phyloP scores from a whole-genome alignment of 441 rosid species.

The Lepidium campestre region DNA sequence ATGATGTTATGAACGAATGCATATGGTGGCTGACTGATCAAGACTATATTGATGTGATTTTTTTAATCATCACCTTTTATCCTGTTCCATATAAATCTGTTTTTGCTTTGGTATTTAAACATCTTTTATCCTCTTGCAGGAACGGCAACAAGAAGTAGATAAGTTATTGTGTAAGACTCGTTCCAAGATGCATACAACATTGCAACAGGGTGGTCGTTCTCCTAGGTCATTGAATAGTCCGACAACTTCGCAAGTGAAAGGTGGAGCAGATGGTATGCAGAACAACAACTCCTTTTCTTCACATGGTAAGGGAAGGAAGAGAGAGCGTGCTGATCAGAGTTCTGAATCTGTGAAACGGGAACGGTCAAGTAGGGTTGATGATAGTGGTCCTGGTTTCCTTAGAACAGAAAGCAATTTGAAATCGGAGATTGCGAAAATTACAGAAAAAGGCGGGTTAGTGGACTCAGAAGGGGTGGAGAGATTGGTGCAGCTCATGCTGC shows the following conservation, averaged over 20 bases:
- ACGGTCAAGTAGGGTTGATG: slow-evolving; percentile 55
- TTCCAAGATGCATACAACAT: slow-evolving; percentile 74
- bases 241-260: slow-evolving; percentile 57
- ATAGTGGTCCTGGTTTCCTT: slow-evolving; percentile 44
- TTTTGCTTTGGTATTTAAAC: not conserved
- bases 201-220: slow-evolving; percentile 78
- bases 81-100: not conserved
- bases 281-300: slow-evolving; percentile 51
- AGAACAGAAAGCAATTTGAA: slow-evolving; percentile 57
- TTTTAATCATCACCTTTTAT: not conserved
- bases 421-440: slow-evolving; percentile 68
- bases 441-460: slow-evolving; percentile 77
- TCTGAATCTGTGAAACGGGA: slow-evolving; percentile 73
- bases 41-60: slow-evolving; percentile 79
- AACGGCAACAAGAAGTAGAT: slow-evolving; percentile 84
- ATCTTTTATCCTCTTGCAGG: slow-evolving; percentile 33
- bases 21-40: slow-evolving; percentile 96
- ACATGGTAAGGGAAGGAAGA: slow-evolving; percentile 84
- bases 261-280: slow-evolving; percentile 37
- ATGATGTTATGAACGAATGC: slow-evolving; percentile 65
- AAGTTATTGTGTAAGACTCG: slow-evolving; percentile 59
- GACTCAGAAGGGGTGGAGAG: slow-evolving; percentile 76
- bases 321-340: slow-evolving; percentile 82
- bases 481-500: slow-evolving; percentile 72
- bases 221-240: slow-evolving; percentile 83